phyloP scores from a whole-genome alignment of 1,284 basidiomycete genomes.

The Anthracocystis setariae region DNA sequence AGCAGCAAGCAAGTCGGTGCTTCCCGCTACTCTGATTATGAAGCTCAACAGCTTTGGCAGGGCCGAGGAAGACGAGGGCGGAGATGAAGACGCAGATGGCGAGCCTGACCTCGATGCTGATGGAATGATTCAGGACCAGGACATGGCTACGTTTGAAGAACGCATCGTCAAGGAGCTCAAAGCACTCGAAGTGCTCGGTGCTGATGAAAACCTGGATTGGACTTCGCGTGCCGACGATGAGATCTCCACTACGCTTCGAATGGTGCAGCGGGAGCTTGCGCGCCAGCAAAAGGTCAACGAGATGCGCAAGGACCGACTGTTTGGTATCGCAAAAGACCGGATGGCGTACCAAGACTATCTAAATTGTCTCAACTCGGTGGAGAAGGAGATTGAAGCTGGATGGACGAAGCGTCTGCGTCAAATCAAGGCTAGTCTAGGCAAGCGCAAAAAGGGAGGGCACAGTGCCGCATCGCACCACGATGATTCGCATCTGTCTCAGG shows the following conservation, averaged over 20 bases:
- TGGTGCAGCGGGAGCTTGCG: slow-evolving; percentile 84
- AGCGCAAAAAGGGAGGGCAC: slow-evolving; percentile 60
- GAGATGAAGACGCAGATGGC: slow-evolving; percentile 48
- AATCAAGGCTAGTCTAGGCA: slow-evolving; percentile 62
- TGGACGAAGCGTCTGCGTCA: slow-evolving; percentile 64
- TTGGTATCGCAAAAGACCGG: slow-evolving; percentile 81
- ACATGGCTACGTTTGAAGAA: slow-evolving; percentile 72
- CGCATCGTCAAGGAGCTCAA: slow-evolving; percentile 72
- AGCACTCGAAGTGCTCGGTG: slow-evolving; percentile 71
- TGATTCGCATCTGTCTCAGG: slow-evolving; percentile 25
- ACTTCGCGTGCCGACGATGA: slow-evolving; percentile 78
- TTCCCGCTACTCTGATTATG: slow-evolving; percentile 13
- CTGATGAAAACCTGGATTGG: slow-evolving; percentile 68
- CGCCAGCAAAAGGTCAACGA: slow-evolving; percentile 83
- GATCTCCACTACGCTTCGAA: slow-evolving; percentile 86
- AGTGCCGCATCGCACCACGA: slow-evolving; percentile 26
- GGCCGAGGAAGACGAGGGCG: slow-evolving; percentile 36
- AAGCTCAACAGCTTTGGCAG: slow-evolving; percentile 26
- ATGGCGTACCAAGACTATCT: slow-evolving; percentile 78
- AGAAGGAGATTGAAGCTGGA: slow-evolving; percentile 64
- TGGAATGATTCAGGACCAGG: slow-evolving; percentile 58
- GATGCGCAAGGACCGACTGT: slow-evolving; percentile 79
- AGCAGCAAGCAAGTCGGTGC: slow-evolving; percentile 9
- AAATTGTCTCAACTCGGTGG: slow-evolving; percentile 59
- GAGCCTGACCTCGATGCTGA: slow-evolving; percentile 31